Base-by-base conservation (phyloP, 2,329 filamentous ascomycete species). In the Botrytis sinoallii region DNA sequence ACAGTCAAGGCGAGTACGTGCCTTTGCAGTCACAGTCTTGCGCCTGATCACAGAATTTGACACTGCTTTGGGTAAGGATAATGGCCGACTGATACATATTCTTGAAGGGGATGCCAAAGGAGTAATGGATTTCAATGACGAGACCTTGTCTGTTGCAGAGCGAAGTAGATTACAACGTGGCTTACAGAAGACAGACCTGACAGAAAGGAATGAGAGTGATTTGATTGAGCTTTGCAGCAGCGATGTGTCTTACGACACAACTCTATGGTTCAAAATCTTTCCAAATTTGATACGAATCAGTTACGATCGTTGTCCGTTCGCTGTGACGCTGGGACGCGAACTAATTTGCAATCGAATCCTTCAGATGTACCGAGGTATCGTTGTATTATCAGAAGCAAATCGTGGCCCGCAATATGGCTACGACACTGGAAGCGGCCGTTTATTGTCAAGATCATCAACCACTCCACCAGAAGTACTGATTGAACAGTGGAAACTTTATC, bases 251-350 rank as follows among this genome's bases (percentile, higher is more conserved):
- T 98, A 98, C 79, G 96, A 99, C 81, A 92, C 94, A 4, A 97
- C 95, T 0, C 84, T 99, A 20, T 99, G 96, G 96, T 97, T 96
- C 84, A 99, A 98, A 80, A 92, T 98, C 29, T 99, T 99, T 79
- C 97, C 96, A 5, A 98, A 98, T 79, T 87, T 99, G 46, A 93
- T 99, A 73, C 90, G 94, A 18, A 92, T 97, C 77, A 94, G 94
- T 74, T 97, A 94, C 79, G 93, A 98, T 77, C 92, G 92, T 74
- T 99, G 95, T 79, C 93, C 94, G 0, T 95, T 97, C 79, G 94
- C 95, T 3, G 93, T 98, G 48, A 95, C 93, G 0, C 89, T 98
- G 66, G 94, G 94, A 40, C 89, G 97, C 74, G 95, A 98, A 80
- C 89, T 98, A 74, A 93, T 99, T 61, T 98, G 95, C 83, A 94